Evolutionary conservation across 371 early-diverging fungal species (phyloP).

Genomic region (Aphelidium insulamus): DNA sequence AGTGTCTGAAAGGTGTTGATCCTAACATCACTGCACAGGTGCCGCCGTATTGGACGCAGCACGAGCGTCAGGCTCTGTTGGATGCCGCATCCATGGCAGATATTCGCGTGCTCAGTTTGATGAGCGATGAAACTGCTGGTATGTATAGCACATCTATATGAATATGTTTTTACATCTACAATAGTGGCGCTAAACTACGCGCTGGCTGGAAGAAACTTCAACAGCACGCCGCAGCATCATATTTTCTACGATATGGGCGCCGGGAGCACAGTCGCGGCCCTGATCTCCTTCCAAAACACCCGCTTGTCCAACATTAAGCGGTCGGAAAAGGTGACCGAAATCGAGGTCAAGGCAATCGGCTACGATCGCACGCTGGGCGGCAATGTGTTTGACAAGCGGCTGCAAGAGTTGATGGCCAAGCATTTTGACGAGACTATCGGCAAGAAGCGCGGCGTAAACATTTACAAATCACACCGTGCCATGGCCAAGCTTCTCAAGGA

Average conservation of each 20-base stretch:
- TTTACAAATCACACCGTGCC: constrained; percentile 37
- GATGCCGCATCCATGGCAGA: constrained; percentile 87
- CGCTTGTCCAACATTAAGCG: constrained; percentile 29
- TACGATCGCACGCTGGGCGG: constrained; percentile 76
- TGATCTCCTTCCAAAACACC: constrained; percentile 51
- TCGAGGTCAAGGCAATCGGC: constrained; percentile 59
- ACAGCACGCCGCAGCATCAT: constrained; percentile 45
- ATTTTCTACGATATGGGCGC: constrained; percentile 94
- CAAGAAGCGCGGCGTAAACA: constrained; percentile 14
- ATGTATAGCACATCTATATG: constrained; percentile 4
- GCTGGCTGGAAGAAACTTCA: constrained; percentile 37
- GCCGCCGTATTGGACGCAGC: constrained; percentile 69
- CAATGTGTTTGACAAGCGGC: constrained; percentile 49
- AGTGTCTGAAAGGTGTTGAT: no score
- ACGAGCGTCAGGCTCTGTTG: constrained; percentile 73
- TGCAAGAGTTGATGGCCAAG: constrained; percentile 48
- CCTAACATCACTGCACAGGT: no score
- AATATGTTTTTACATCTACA: not conserved
- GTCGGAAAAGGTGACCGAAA: constrained; percentile 28
- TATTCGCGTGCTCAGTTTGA: constrained; percentile 49
- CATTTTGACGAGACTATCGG: constrained; percentile 34
- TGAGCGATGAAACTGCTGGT: constrained; percentile 85
- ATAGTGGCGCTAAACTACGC: constrained; percentile 80
- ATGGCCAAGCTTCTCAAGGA: constrained; percentile 75
- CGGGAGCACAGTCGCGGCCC: constrained; percentile 67